These are phyloP conservation scores for Tricharina praecox DNA, from an alignment of 495 filamentous ascomycete species.

Conservation along the genomic window DNA sequence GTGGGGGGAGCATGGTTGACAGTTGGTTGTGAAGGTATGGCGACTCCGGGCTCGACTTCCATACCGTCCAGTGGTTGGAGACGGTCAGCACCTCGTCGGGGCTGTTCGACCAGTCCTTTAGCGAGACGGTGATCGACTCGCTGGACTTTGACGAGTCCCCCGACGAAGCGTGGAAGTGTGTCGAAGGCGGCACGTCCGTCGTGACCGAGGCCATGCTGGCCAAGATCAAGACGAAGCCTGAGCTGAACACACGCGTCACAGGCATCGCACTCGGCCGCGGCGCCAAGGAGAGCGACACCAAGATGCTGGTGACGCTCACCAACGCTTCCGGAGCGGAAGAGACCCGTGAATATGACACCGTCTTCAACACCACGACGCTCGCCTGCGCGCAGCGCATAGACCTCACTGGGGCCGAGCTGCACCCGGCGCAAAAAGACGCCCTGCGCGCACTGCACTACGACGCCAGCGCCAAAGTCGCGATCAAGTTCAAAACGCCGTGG, in stretches of 20 bases:
- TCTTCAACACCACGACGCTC: slow-evolving; percentile 27
- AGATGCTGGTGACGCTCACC: slow-evolving; percentile 5
- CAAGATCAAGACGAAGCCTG: slow-evolving; percentile 9
- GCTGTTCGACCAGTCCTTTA: slow-evolving; percentile 29
- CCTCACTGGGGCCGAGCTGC: slow-evolving; percentile 14
- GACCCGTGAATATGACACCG: slow-evolving; percentile 15
- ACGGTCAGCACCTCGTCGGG: slow-evolving; percentile 19
- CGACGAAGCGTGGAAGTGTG: slow-evolving; percentile 17
- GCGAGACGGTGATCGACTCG: slow-evolving; percentile 27
- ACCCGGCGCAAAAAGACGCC: slow-evolving; percentile 17
- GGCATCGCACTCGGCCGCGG: slow-evolving; percentile 9
- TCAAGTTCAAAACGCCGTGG: slow-evolving; percentile 27
- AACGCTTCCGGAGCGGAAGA: not conserved
- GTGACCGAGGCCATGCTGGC: slow-evolving; percentile 13
- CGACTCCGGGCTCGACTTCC: not conserved
- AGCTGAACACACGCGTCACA: slow-evolving; percentile 15
- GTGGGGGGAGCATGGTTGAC: too few species aligned
- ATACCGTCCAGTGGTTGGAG: slow-evolving; percentile 16
- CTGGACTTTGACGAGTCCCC: slow-evolving; percentile 26
- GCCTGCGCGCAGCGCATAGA: slow-evolving; percentile 25
- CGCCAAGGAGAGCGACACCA: not conserved
- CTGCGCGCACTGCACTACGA: slow-evolving; percentile 27
- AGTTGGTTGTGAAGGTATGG: not conserved
- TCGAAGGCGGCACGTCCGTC: slow-evolving; percentile 19
- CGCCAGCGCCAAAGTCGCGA: slow-evolving; percentile 26